Percentiles rank a stretch among this genome's conserved stretches.
These are phyloP conservation scores for Boletus insuetus DNA, from an alignment of 768 basidiomycete genomes.

Conservation along the genomic window DNA sequence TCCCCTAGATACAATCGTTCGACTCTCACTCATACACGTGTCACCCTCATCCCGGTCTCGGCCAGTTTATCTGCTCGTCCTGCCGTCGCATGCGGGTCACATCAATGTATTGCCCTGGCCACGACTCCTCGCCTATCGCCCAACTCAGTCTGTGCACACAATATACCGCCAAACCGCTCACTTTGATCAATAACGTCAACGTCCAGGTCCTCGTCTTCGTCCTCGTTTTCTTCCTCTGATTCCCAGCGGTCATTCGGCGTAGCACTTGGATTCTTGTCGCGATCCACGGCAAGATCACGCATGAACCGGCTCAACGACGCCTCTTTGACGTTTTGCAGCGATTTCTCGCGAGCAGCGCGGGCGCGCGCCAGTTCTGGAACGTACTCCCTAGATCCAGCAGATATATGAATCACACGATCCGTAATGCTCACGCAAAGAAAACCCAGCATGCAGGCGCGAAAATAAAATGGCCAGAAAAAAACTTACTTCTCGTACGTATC, in stretches of 20 bases:
- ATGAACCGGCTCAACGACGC: slow-evolving; percentile 78
- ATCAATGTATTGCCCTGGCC: slow-evolving; percentile 76
- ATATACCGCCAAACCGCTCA: slow-evolving; percentile 37
- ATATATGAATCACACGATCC: slow-evolving; percentile 6
- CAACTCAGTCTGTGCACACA: slow-evolving; percentile 6
- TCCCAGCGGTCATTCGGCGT: slow-evolving; percentile 63
- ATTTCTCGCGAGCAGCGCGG: slow-evolving; percentile 58
- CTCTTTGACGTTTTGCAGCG: slow-evolving; percentile 62
- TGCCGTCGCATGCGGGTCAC: slow-evolving; percentile 58
- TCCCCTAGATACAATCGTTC: not conserved
- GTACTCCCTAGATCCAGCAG: slow-evolving; percentile 65
- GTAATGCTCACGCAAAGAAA: not conserved
- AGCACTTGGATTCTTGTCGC: slow-evolving; percentile 55
- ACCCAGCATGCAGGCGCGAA: not conserved
- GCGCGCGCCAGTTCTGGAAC: slow-evolving; percentile 84
- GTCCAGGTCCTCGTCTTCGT: slow-evolving; percentile 45
- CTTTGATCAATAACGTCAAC: slow-evolving; percentile 69
- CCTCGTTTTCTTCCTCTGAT: slow-evolving; percentile 51
- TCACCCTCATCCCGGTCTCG: slow-evolving; percentile 53
- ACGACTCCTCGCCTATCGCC: slow-evolving; percentile 58
- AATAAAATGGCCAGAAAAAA: not conserved
- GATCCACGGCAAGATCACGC: slow-evolving; percentile 77
- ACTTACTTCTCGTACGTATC: slow-evolving; percentile 85
- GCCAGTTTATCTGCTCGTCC: slow-evolving; percentile 66
- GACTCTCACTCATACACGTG: slow-evolving; percentile 1